Base-by-base conservation (phyloP, 2,329 filamentous ascomycete species). In the Hypoxylon sp. region DNA sequence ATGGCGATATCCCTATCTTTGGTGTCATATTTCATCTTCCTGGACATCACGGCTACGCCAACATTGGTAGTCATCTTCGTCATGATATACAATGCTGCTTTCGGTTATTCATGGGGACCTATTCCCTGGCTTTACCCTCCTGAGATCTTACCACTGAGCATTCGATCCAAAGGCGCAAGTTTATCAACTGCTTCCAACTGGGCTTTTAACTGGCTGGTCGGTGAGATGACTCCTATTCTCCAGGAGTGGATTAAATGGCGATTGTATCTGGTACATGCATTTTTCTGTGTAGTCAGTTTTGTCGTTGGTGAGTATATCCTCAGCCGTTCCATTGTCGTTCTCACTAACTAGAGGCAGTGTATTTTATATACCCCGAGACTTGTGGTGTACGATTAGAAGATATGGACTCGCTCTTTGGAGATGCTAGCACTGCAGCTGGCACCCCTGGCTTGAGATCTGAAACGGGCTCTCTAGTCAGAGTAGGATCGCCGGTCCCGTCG, bases 101-200 rank as follows among this genome's bases (percentile, higher is more conserved):
- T 98, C 78, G 96, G 96, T 50, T 97, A 94, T 76, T 88, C 86
- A 14, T 99, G 96, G 96, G 96, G 96, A 16, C 96, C 96, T 0
- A 97, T 99, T 67, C 96, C 96, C 7, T 99, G 96, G 96, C 84
- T 99, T 14, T 98, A 98, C 78, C 96, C 96, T 12, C 96, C 96
- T n/a, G 96, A 99, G 84, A 99, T 99, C 67, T 85, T 99, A 45
- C 96, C 96, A 3, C 84, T 99, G 65, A 97, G 94, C 83, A 97
- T 98, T 77, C 90, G 96, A 74, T 97, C 95, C 65, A 98, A 98
- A 84, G 96, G 96, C 66, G 95, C 96, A 57, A 97, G 94, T 85
- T 81, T 99, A 77, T 97, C 95, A 65, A 98, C 96, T 1, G 96
- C 96, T 16, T 90, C 94, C 30, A 99, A 99, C 77, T 99, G 96